Base-by-base conservation (phyloP, 306 rosid genomes). In the Abrus precatorius region DNA sequence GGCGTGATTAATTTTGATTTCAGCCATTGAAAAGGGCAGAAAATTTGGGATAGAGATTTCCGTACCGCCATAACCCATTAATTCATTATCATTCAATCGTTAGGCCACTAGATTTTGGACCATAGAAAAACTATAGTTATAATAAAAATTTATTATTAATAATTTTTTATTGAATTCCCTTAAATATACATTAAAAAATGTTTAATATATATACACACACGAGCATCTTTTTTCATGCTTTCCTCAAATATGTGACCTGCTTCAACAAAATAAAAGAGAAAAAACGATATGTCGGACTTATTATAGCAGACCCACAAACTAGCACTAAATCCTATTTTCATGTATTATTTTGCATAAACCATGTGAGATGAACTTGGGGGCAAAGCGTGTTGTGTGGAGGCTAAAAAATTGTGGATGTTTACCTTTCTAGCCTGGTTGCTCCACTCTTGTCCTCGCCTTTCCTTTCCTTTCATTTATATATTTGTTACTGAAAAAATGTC, bases 391-490 rank as follows among this genome's bases (percentile, higher is more conserved):
- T 68, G 65, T 9, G 43, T 69, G 77, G 70, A 52, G 28, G 43
- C 50, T 44, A 32, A 65, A 56, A 54, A 38, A 48, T 47, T 61
- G 55, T n/a, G 40, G 27, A 41, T 82, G 86, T 68, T 78, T 54
- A n/a, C 80, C 87, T 89, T 87, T 89, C 88, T 85, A 85, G 89
- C 84, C 89, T 87, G 89, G 88, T 72, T 83, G 56, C 61, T 84
- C 89, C 91, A 87, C 84, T 85, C 82, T 34, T 70, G 92, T 88
- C 87, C 76, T 67, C 68, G 60, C 66, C 63, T 79, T 80, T 87
- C 60, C 14, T 69, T 76, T 87, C 5, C 32, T 45, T 65, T 33
- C 20, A 5, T 47, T 66, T 20, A n/a, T 44, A 27, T 69, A 33
- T 79, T 14, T 36, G 53, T 1, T 79, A 33, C 3, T 5, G 3